These are phyloP conservation scores for Phalaenopsis hybrid DNA, from an alignment of 116 monocot genomes.

Conservation along the genomic window DNA sequence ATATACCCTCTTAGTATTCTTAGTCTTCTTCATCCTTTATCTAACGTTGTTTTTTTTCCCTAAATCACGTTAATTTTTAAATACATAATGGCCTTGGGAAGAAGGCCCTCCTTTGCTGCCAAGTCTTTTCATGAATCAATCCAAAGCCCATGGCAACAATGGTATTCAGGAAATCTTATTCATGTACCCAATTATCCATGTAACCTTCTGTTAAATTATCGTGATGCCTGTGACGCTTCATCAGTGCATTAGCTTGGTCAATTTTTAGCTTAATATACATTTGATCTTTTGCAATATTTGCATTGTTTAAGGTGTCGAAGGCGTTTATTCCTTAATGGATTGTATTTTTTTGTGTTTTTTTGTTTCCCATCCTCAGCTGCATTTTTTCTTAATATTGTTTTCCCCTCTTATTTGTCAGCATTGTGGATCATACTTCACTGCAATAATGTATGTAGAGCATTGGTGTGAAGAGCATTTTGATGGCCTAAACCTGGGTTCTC, in stretches of 20 bases:
- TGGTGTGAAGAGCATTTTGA: constrained; percentile 94
- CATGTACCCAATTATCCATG: too few species aligned
- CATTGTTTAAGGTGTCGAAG: background rate
- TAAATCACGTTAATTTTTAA: too few species aligned
- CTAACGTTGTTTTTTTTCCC: too few species aligned
- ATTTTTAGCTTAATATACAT: background rate
- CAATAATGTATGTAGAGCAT: constrained; percentile 79
- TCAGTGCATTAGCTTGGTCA: background rate
- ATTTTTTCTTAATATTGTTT: background rate
- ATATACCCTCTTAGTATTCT: too few species aligned
- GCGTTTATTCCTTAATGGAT: background rate
- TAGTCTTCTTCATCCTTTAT: too few species aligned
- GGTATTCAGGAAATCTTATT: too few species aligned
- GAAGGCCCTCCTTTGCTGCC: too few species aligned
- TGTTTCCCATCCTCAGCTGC: background rate
- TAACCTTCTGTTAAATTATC: background rate
- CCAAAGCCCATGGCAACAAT: too few species aligned
- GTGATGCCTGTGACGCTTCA: background rate
- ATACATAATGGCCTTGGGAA: too few species aligned
- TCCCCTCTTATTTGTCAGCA: constrained; percentile 32
- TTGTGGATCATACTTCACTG: constrained; percentile 79
- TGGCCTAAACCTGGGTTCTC: constrained; percentile 50
- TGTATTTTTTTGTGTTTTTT: background rate
- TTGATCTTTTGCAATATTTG: background rate
- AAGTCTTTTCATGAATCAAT: too few species aligned